A percentile compares a stretch with the other conserved stretches of the same genome.
phyloP scores from a whole-genome alignment of 495 filamentous ascomycete species.

The Neurospora sublineolata region DNA sequence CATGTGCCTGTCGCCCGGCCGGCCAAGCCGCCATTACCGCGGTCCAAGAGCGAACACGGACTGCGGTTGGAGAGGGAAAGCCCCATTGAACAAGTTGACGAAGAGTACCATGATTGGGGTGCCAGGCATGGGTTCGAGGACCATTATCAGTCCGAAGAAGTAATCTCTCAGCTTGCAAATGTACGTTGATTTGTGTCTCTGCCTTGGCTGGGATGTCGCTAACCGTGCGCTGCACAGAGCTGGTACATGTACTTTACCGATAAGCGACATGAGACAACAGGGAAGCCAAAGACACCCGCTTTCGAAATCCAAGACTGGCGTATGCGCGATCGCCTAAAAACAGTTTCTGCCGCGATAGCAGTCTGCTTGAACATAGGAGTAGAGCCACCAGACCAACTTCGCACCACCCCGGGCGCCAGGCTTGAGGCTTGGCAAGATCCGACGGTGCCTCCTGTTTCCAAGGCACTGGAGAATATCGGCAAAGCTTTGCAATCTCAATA shows the following conservation, averaged over 20 bases:
- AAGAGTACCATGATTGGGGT: constrained; percentile 38
- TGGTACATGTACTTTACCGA: constrained; percentile 99
- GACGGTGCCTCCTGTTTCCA: constrained; percentile 62
- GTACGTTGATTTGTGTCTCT: constrained; percentile 30
- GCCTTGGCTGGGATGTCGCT: constrained; percentile 4
- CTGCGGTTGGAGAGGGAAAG: constrained; percentile 31
- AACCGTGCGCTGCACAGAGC: constrained; percentile 36
- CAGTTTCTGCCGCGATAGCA: constrained; percentile 84
- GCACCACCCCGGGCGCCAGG: constrained; percentile 84
- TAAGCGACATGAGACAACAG: constrained; percentile 93
- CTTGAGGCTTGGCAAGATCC: constrained; percentile 97
- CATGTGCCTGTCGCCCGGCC: constrained; percentile 19
- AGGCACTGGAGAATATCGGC: constrained; percentile 86
- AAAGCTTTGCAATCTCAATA: constrained; percentile 93
- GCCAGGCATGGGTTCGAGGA: constrained; percentile 58
- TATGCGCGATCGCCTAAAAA: constrained; percentile 93
- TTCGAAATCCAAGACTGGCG: constrained; percentile 80
- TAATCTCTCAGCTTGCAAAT: constrained; percentile 44
- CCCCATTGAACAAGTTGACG: constrained; percentile 24
- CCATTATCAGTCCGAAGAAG: constrained; percentile 57
- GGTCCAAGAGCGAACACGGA: constrained; percentile 64
- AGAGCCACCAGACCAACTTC: constrained; percentile 88
- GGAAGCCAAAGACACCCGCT: constrained; percentile 56
- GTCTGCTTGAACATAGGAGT: constrained; percentile 96
- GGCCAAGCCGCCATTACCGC: constrained; percentile 46